Percentiles rank a stretch among this genome's conserved stretches.
Evolutionary conservation across 495 filamentous ascomycete species (phyloP).

Genomic region (Penicillium psychrofluorescens): DNA sequence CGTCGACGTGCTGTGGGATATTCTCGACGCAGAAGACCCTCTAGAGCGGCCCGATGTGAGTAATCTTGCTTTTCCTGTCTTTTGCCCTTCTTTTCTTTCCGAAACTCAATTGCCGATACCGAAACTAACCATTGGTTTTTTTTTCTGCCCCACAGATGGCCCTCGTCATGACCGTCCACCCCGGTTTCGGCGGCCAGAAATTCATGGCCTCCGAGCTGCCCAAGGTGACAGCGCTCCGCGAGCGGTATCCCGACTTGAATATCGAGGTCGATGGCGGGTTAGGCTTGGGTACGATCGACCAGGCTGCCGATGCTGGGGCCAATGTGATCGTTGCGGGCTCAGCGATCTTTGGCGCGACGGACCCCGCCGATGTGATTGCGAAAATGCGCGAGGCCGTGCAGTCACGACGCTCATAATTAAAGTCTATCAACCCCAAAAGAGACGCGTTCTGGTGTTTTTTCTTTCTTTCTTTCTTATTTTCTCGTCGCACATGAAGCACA

Average conservation of each 20-base stretch:
- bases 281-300: conserved; percentile 81
- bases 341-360: conserved; percentile 87
- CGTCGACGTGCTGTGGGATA: conserved; percentile 85
- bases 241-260: conserved; percentile 81
- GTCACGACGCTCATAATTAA: conserved; percentile 26
- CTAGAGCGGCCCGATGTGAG: conserved; percentile 86
- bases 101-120: neutral
- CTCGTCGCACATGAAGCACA: conserved; percentile 1
- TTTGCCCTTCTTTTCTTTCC: neutral
- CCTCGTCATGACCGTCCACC: conserved; percentile 96
- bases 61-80: conserved; percentile 5
- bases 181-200: conserved; percentile 95
- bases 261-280: conserved; percentile 97
- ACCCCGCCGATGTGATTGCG: conserved; percentile 76
- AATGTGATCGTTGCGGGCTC: conserved; percentile 99
- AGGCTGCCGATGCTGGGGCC: conserved; percentile 89
- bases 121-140: neutral
- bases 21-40: conserved; percentile 63
- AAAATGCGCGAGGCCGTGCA: conserved; percentile 76
- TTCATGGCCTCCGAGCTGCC: conserved; percentile 95
- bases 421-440: conserved; percentile 5
- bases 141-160: conserved; percentile 64
- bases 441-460: conserved; percentile 15
- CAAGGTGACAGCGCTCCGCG: conserved; percentile 78
- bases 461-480: conserved; percentile 7